These are phyloP conservation scores for Aspergillus sclerotioniger DNA, from an alignment of 495 filamentous ascomycete genomes.

Conservation along the genomic window DNA sequence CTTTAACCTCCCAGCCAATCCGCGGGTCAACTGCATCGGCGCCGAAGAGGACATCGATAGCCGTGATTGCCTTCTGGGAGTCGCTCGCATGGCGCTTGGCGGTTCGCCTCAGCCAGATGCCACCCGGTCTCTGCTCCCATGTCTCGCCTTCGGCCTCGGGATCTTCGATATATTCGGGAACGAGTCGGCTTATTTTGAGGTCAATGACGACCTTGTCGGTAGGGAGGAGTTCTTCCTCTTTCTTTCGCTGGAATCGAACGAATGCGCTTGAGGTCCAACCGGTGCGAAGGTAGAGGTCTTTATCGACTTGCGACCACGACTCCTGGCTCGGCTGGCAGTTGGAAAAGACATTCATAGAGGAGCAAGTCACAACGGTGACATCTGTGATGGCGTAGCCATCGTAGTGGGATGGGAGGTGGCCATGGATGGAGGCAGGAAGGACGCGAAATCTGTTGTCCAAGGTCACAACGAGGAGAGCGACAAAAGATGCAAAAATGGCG, in stretches of 20 bases:
- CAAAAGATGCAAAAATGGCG: slow-evolving; percentile 59
- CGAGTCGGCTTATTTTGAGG: slow-evolving; percentile 71
- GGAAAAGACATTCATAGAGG: slow-evolving; percentile 68
- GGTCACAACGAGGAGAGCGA: slow-evolving; percentile 68
- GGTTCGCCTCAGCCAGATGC: slow-evolving; percentile 85
- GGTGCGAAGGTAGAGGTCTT: slow-evolving; percentile 80
- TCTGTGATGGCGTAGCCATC: slow-evolving; percentile 83
- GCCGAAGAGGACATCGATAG: slow-evolving; percentile 88
- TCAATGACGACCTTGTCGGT: slow-evolving; percentile 83
- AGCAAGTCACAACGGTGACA: slow-evolving; percentile 79
- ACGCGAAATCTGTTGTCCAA: slow-evolving; percentile 81
- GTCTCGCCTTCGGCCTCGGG: slow-evolving; percentile 54
- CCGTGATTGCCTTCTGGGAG: slow-evolving; percentile 73
- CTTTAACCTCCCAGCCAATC: slow-evolving; percentile 73
- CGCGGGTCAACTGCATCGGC: slow-evolving; percentile 90
- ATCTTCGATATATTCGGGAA: slow-evolving; percentile 61
- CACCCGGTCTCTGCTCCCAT: slow-evolving; percentile 80
- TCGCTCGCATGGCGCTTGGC: slow-evolving; percentile 75
- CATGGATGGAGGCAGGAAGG: slow-evolving; percentile 77
- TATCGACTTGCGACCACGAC: slow-evolving; percentile 82
- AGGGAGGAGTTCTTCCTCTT: slow-evolving; percentile 75
- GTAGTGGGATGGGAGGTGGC: slow-evolving; percentile 78
- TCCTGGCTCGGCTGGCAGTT: slow-evolving; percentile 74
- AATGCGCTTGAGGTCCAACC: slow-evolving; percentile 77
- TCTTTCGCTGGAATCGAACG: slow-evolving; percentile 80